These are phyloP conservation scores for Silybum marianum DNA, from an alignment of 129 eudicot species.

Conservation along the genomic window DNA sequence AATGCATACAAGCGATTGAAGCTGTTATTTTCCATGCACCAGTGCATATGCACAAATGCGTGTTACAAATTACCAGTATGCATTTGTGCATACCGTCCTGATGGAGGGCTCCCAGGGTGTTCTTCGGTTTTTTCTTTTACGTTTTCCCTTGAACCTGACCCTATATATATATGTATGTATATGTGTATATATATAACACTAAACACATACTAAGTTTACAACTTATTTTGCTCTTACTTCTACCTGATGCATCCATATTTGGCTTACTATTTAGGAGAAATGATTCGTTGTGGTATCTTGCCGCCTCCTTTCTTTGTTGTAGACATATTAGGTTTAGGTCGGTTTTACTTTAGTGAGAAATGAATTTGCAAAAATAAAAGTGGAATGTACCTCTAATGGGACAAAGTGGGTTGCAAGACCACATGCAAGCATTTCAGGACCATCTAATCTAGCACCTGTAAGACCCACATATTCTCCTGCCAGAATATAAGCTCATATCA, in stretches of 20 bases:
- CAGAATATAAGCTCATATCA: constrained; percentile 6
- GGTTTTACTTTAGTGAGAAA: neutral
- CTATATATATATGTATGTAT: too few species aligned
- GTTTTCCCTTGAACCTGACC: too few species aligned
- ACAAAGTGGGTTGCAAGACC: constrained; percentile 98
- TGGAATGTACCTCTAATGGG: constrained; percentile 51
- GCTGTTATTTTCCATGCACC: too few species aligned
- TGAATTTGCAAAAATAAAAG: neutral
- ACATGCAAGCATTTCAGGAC: constrained; percentile 99
- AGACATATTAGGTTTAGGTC: neutral
- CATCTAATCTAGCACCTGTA: constrained; percentile 92
- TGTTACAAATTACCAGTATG: too few species aligned
- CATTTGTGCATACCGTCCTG: too few species aligned
- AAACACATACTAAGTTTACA: neutral
- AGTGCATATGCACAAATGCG: too few species aligned
- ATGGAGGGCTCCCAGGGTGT: too few species aligned
- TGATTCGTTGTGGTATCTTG: neutral
- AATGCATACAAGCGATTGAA: too few species aligned
- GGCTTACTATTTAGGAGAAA: neutral
- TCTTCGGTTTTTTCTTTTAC: too few species aligned
- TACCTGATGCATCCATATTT: neutral
- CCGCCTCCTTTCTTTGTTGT: neutral
- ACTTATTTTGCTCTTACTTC: neutral
- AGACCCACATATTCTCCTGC: constrained; percentile 94
- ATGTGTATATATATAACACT: too few species aligned